Evolutionary conservation across 148 eudicot species (phyloP).

Genomic region (Cornus kousa): DNA sequence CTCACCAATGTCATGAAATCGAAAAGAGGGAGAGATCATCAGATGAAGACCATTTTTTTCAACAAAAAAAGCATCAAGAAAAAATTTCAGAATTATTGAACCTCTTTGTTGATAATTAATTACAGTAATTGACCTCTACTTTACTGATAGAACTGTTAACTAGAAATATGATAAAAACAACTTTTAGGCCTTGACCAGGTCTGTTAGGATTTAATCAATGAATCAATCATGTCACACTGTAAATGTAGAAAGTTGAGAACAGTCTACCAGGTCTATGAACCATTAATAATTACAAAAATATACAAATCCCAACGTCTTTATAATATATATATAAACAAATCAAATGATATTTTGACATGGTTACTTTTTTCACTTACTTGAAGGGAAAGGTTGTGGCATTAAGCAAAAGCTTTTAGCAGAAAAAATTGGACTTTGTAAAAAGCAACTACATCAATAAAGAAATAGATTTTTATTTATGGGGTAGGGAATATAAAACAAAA

Average conservation of each 20-base stretch:
- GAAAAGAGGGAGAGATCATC: too few relatives aligned
- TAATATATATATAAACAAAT: slow-evolving; percentile 28
- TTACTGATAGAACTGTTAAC: neutral
- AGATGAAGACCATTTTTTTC: too few relatives aligned
- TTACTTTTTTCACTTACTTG: slow-evolving; percentile 35
- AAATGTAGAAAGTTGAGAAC: slow-evolving; percentile 9
- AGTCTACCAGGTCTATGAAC: neutral
- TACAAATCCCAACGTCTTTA: slow-evolving; percentile 6
- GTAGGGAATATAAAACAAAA: slow-evolving; percentile 30
- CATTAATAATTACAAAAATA: neutral
- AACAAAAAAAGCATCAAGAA: neutral
- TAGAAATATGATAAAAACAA: neutral
- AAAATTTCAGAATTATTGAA: too few relatives aligned
- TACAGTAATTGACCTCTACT: neutral
- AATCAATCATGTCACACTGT: slow-evolving; percentile 30
- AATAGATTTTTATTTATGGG: slow-evolving; percentile 22
- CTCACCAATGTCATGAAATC: too few relatives aligned
- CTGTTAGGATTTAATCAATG: slow-evolving; percentile 24
- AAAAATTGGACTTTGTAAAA: slow-evolving; percentile 20
- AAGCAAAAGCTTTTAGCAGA: slow-evolving; percentile 21
- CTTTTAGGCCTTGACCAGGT: too few relatives aligned
- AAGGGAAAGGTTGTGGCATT: slow-evolving; percentile 35
- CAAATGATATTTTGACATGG: slow-evolving; percentile 30
- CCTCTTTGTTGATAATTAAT: neutral
- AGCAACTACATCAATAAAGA: neutral